These are phyloP conservation scores for Coleophoma eucalyptorum DNA, from an alignment of 2,329 filamentous ascomycete species.

Conservation along the genomic window DNA sequence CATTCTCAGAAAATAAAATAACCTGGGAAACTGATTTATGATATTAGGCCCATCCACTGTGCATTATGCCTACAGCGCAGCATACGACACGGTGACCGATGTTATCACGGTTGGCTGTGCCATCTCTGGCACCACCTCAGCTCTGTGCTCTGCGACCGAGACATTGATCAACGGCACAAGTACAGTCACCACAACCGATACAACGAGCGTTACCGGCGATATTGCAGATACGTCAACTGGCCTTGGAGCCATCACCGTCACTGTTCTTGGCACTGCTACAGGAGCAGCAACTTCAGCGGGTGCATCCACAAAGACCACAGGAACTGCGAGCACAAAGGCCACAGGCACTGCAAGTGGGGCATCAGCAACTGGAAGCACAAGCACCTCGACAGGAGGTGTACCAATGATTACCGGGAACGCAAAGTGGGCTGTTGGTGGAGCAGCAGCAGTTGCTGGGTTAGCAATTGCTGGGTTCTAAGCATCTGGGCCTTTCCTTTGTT, in stretches of 20 bases:
- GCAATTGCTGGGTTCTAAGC: not conserved
- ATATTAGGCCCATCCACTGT: too few relatives aligned
- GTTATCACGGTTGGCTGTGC: conserved; percentile 7
- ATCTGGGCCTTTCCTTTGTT: not conserved
- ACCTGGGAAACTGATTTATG: too few relatives aligned
- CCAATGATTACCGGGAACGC: conserved; percentile 21
- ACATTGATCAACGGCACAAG: not conserved
- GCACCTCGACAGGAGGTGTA: conserved; percentile 12
- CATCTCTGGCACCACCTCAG: conserved; percentile 8
- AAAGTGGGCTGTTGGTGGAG: conserved; percentile 17
- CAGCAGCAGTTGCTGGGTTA: conserved; percentile 20
- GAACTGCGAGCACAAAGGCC: not conserved
- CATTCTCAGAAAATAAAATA: too few relatives aligned
- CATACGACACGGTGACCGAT: too few relatives aligned
- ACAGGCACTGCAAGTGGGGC: conserved; percentile 4
- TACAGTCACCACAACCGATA: not conserved
- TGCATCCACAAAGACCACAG: conserved; percentile 2
- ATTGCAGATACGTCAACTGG: not conserved
- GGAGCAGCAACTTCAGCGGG: conserved; percentile 4
- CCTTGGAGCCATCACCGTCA: conserved; percentile 7
- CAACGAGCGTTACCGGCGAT: not conserved
- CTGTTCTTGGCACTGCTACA: conserved; percentile 13
- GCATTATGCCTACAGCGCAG: too few relatives aligned
- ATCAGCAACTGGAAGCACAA: not conserved
- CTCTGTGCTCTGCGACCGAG: conserved; percentile 7